Evolutionary conservation across 2,329 filamentous ascomycete species (phyloP), one percentile per base, ranked within the genome.

Genomic region (Microdochium paspali): DNA sequence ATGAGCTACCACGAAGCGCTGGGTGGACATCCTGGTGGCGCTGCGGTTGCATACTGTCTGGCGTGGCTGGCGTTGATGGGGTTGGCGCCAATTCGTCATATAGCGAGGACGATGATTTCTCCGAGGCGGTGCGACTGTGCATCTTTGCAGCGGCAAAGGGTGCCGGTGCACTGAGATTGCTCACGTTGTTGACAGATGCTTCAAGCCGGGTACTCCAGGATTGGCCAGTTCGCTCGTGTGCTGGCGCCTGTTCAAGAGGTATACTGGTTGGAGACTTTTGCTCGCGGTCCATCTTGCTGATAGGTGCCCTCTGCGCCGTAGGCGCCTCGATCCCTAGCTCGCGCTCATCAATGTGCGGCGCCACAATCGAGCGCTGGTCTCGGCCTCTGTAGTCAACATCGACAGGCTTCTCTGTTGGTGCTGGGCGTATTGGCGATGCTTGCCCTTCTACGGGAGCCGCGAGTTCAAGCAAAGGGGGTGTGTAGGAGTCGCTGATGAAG

Each of bases 1-100:
- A 18, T 9, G 35, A 21, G 15, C 35, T 21, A 20, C 12, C 18
- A 15, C 35, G 35, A 3, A 54, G 48, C 1, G 56, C 50, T 7
- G 59, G 47, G 5, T 46, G 42, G 18, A 54, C 20, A n/a, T 62
- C 68, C 49, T 65, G 67, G 10, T 61, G 56, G 4, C 67, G 70
- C 46, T 70, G 68, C 3, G 68, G 68, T n/a, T 67, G 58, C 4
- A 68, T 70, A 6, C 64, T 70, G 44, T 68, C 66, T 3, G 68
- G 67, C 0, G 68, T 72, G 4, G 64, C 67, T 1, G 58, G 58
- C 12, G 63, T 62, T 1, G 66, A 67, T 1, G 66, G 61, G 4
- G 64, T 62, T 2, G 64, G 63, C 2, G 64, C 66, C 10, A 58
- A 59, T 30, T 70, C 68, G 46, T 67, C 67, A 24, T 61, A 67